These are phyloP conservation scores for Coniosporium tulheliwenetii DNA, from an alignment of 2,329 filamentous ascomycete species.

Conservation along the genomic window DNA sequence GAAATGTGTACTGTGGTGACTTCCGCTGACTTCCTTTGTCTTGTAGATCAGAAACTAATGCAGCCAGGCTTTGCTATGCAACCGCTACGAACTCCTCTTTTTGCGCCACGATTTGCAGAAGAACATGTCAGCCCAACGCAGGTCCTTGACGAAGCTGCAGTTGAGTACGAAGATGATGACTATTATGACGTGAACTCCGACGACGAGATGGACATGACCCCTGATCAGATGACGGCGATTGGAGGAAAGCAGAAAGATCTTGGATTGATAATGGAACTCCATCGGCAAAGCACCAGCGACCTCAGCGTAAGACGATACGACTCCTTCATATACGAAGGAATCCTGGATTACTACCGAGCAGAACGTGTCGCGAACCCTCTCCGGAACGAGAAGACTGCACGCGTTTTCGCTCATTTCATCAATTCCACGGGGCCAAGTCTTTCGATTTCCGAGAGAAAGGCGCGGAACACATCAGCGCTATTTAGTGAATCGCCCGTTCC, in stretches of 20 bases:
- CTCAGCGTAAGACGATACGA: slow-evolving; percentile 25
- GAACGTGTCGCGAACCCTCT: slow-evolving; percentile 45
- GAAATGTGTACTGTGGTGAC: too few relatives aligned
- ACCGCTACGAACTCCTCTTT: background rate
- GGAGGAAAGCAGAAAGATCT: slow-evolving; percentile 10
- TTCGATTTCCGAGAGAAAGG: slow-evolving; percentile 75
- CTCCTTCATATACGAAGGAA: slow-evolving; percentile 29
- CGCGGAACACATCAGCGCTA: slow-evolving; percentile 53
- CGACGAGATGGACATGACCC: slow-evolving; percentile 22
- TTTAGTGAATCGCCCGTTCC: slow-evolving; percentile 47
- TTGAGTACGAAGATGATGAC: slow-evolving; percentile 32
- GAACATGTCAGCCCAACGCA: slow-evolving; percentile 9
- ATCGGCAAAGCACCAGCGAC: slow-evolving; percentile 18
- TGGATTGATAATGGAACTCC: slow-evolving; percentile 17
- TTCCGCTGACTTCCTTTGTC: too few relatives aligned
- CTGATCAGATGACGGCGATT: slow-evolving; percentile 10
- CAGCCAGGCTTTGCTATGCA: too few relatives aligned
- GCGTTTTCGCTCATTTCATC: slow-evolving; percentile 84
- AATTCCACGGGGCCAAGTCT: slow-evolving; percentile 74
- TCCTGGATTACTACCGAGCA: slow-evolving; percentile 27
- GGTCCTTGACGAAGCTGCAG: slow-evolving; percentile 19
- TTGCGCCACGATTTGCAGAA: slow-evolving; percentile 1
- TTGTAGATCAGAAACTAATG: too few relatives aligned
- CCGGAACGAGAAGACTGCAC: slow-evolving; percentile 62
- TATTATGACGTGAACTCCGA: slow-evolving; percentile 34